A percentile compares a stretch with the other conserved stretches of the same genome.
Conservation (phyloP, 2,329 filamentous ascomycete genomes). For the Microcyclosporella mali region DNA sequence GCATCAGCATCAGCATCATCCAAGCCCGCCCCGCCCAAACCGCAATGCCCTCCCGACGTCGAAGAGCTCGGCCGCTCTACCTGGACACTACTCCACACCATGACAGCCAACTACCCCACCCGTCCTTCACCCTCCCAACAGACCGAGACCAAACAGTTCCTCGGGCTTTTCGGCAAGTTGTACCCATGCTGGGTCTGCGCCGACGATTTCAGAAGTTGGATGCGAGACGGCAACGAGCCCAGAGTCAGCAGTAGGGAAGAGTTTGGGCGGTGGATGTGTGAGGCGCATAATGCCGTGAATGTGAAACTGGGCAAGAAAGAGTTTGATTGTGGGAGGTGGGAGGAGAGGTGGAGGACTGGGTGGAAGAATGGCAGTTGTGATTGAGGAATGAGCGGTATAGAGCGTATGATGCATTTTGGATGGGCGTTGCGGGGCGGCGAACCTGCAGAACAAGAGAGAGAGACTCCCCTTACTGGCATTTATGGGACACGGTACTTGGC, state of each 20-base stretch:
- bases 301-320: slow-evolving; percentile 79
- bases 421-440: no score
- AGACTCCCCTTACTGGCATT: no score
- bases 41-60: slow-evolving; percentile 85
- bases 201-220: slow-evolving; percentile 80
- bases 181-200: slow-evolving; percentile 97
- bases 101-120: slow-evolving; percentile 79
- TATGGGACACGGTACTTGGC: no score
- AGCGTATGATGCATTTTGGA: not conserved
- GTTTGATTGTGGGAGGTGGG: slow-evolving; percentile 87
- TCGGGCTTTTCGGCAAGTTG: slow-evolving; percentile 72
- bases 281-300: slow-evolving; percentile 83
- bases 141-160: slow-evolving; percentile 68
- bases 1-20: slow-evolving; percentile 26
- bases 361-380: slow-evolving; percentile 68
- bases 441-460: no score
- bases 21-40: slow-evolving; percentile 29
- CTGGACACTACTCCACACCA: slow-evolving; percentile 90
- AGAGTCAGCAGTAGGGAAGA: slow-evolving; percentile 54
- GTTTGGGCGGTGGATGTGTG: slow-evolving; percentile 77
- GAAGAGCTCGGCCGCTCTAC: slow-evolving; percentile 77
- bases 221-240: slow-evolving; percentile 63
- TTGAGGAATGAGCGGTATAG: slow-evolving; percentile 29
- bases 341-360: slow-evolving; percentile 90
- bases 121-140: slow-evolving; percentile 64